Base-by-base conservation (phyloP, 257 asterid species). In the Solanum microdontum region DNA sequence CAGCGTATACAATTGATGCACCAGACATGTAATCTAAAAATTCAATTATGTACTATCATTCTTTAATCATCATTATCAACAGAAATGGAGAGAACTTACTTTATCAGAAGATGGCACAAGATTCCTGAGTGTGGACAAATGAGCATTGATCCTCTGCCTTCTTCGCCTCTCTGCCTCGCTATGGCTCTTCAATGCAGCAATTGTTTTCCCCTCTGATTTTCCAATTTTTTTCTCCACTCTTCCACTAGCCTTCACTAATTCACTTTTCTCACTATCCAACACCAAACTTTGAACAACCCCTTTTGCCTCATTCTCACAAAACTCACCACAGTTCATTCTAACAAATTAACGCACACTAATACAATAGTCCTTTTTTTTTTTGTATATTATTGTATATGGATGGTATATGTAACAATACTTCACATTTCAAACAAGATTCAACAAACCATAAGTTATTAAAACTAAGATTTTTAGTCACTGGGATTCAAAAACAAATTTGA, bases 81-180 rank as follows among this genome's bases (percentile, higher is more conserved):
- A 55, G 64, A 2, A 55, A 55, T 3, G 64, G 2, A 55, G 64
- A 55, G n/a, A 7, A 88, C 94, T 80, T 87, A 96, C 99, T 98
- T 96, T 96, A 86, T 94, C 93, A 87, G 89, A 88, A 75, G 91
- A 90, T 4, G 98, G 97, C 43, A 95, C 95, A 88, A 95, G 95
- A 17, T 88, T 91, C 8, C 96, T 95, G 75, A 96, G 98, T 32
- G 94, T 93, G 11, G 68, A 89, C 24, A 94, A 91, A 92, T 92
- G 97, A 76, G 96, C 94, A 88, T 96, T 96, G 90, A 96, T 95
- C 91, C 96, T 91, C 85, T 96, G 98, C 90, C 99, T 93, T 84
- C 98, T 92, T 86, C 99, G 91, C 91, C 92, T 92, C 91, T 96
- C 99, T 30, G 99, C 96, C 89, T 96, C 99, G 80, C 99, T 96